phyloP scores from a whole-genome alignment of 2,329 filamentous ascomycete species.

The Exophiala dermatitidis region DNA sequence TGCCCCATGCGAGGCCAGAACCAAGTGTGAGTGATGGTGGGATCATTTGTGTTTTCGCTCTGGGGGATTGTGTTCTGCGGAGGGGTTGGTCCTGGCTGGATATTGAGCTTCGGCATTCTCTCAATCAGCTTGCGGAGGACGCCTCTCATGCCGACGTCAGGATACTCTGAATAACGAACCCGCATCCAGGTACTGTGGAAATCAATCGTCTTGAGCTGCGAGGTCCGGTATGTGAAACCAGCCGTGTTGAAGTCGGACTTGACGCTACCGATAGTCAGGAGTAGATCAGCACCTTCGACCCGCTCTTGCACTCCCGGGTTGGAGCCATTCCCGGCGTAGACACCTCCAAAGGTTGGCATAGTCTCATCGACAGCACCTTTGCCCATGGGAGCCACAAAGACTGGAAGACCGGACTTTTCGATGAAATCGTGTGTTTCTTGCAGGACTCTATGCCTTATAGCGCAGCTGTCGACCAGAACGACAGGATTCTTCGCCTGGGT shows the following conservation, averaged over 20 bases:
- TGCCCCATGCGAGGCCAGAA: slow-evolving; percentile 55
- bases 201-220: slow-evolving; percentile 70
- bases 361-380: slow-evolving; percentile 48
- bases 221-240: slow-evolving; percentile 56
- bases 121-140: slow-evolving; percentile 65
- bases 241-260: slow-evolving; percentile 43
- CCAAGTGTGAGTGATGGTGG: slow-evolving; percentile 48
- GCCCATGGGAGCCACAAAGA: slow-evolving; percentile 43
- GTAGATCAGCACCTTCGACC: slow-evolving; percentile 40
- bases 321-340: slow-evolving; percentile 43
- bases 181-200: slow-evolving; percentile 68
- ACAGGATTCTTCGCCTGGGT: slow-evolving; percentile 42
- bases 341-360: slow-evolving; percentile 42
- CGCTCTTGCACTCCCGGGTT: slow-evolving; percentile 34
- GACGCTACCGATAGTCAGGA: slow-evolving; percentile 44
- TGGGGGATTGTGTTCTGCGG: slow-evolving; percentile 49
- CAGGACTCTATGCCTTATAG: slow-evolving; percentile 36
- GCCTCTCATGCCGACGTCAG: slow-evolving; percentile 67
- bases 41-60: slow-evolving; percentile 28
- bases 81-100: slow-evolving; percentile 48
- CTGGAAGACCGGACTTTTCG: slow-evolving; percentile 41
- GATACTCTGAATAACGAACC: slow-evolving; percentile 73
- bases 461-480: slow-evolving; percentile 49
- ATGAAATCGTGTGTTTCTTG: slow-evolving; percentile 40
- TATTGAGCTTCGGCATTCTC: slow-evolving; percentile 50